Conservation (phyloP, 176 grass and related monocot genomes). For the Oryza punctata region DNA sequence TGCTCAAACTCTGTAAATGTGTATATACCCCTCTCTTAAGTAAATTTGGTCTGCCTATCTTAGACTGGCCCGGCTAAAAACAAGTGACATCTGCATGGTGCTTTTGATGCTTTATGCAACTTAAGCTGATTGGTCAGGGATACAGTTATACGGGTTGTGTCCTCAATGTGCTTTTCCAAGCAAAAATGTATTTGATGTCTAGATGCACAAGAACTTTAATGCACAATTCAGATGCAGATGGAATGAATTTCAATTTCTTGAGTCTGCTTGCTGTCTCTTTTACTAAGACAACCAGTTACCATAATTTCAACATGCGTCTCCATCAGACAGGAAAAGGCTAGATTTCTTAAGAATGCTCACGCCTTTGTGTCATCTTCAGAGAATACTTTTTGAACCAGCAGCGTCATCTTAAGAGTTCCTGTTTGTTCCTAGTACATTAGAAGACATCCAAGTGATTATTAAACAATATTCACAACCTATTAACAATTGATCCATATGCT, state of each 20-base stretch:
- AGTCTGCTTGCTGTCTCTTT: constrained; percentile 11
- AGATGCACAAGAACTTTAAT: constrained; percentile 3
- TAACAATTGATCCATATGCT: background rate
- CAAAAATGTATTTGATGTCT: constrained; percentile 10
- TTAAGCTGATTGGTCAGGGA: background rate
- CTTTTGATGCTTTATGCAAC: background rate
- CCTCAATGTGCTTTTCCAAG: background rate
- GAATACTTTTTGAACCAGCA: background rate
- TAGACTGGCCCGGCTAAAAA: too few relatives aligned
- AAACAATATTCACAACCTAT: background rate
- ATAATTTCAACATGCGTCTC: constrained; percentile 7
- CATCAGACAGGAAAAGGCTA: constrained; percentile 14
- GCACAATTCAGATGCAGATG: background rate
- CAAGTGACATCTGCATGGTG: background rate
- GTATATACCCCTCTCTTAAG: too few relatives aligned
- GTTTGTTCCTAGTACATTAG: background rate
- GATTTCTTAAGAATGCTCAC: constrained; percentile 9
- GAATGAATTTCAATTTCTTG: background rate
- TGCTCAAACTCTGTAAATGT: too few relatives aligned
- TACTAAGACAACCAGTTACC: background rate
- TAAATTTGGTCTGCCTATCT: too few relatives aligned
- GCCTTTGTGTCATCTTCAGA: constrained; percentile 36
- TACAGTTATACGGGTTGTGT: background rate
- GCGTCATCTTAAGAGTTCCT: constrained; percentile 27
- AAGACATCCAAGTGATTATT: background rate